Percentiles rank a stretch among this genome's conserved stretches.
Conservation (phyloP, 108 stramenopile genomes). For the Stephanodiscus minutulus region DNA sequence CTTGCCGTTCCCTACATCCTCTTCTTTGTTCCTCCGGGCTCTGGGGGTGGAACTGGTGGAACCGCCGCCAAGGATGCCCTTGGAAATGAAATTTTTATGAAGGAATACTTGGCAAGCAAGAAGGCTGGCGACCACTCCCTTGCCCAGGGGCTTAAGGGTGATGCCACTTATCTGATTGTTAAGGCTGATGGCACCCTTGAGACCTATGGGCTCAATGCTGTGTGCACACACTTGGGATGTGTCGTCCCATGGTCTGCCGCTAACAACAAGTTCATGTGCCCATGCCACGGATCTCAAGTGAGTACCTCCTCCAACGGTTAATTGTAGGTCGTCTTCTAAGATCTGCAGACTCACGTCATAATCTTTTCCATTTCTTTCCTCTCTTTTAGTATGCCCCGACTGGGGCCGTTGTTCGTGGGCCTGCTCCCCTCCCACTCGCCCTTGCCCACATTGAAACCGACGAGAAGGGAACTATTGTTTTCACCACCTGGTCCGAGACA, state of each 20-base stretch:
- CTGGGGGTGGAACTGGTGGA: conserved; percentile 85
- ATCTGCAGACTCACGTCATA: no score
- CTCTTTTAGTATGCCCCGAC: conserved; percentile 80
- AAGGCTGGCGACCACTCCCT: conserved; percentile 86
- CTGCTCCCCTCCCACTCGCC: conserved; percentile 95
- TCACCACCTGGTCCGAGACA: conserved; percentile 93
- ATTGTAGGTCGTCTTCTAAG: no score
- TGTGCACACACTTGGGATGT: conserved; percentile 99
- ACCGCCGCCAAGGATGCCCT: conserved; percentile 91
- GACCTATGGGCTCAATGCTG: conserved; percentile 84
- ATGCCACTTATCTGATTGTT: conserved; percentile 98
- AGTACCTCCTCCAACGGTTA: conserved; percentile 7
- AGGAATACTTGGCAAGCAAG: conserved; percentile 90
- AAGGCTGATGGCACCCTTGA: conserved; percentile 91
- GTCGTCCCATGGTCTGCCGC: conserved; percentile 98
- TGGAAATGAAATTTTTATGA: conserved; percentile 88
- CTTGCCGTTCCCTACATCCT: conserved; percentile 94
- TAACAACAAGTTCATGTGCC: conserved; percentile 99
- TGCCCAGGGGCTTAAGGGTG: conserved; percentile 97
- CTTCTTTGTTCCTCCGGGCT: conserved; percentile 94
- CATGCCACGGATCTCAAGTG: conserved; percentile 95
- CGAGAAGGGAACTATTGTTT: conserved; percentile 81
- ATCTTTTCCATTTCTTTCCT: neutral
- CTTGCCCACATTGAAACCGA: conserved; percentile 92
- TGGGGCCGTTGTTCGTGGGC: conserved; percentile 96